Evolutionary conservation across 441 rosid species (phyloP).

Genomic region (Raphanus hybrid): DNA sequence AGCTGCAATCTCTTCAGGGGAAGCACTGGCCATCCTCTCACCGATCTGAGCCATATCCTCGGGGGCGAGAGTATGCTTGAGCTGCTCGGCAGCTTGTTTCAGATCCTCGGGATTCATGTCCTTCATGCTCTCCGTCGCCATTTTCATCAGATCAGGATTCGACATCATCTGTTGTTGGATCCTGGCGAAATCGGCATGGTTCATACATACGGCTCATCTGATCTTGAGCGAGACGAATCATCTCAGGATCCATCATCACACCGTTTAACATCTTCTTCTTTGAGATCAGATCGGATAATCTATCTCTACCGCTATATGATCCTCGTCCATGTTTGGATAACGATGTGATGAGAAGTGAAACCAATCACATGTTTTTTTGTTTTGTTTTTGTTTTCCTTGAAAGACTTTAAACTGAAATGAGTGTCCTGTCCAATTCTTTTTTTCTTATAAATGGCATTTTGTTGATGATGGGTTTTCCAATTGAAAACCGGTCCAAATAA

Average conservation of each 20-base stretch:
- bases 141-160: slow-evolving; percentile 91
- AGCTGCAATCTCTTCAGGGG: slow-evolving; percentile 84
- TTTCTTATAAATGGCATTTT: not conserved
- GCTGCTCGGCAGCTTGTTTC: slow-evolving; percentile 85
- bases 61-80: slow-evolving; percentile 66
- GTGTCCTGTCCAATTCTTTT: not conserved
- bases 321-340: too few species aligned
- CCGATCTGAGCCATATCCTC: slow-evolving; percentile 91
- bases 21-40: slow-evolving; percentile 84
- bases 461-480: not conserved
- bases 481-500: not conserved
- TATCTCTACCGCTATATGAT: not conserved
- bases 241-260: slow-evolving; percentile 95
- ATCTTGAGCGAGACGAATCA: slow-evolving; percentile 84
- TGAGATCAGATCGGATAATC: slow-evolving; percentile 15
- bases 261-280: slow-evolving; percentile 62
- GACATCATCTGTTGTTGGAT: slow-evolving; percentile 98
- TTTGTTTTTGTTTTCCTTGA: not conserved
- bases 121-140: slow-evolving; percentile 92
- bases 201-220: slow-evolving; percentile 95
- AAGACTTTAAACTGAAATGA: too few species aligned
- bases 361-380: too few species aligned
- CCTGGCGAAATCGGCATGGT: slow-evolving; percentile 75
- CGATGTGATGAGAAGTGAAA: too few species aligned
- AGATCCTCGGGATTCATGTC: slow-evolving; percentile 89